Evolutionary conservation across 2,329 filamentous ascomycete genomes (phyloP), one percentile per base, ranked within the genome.

Genomic region (Daldinia sp.): DNA sequence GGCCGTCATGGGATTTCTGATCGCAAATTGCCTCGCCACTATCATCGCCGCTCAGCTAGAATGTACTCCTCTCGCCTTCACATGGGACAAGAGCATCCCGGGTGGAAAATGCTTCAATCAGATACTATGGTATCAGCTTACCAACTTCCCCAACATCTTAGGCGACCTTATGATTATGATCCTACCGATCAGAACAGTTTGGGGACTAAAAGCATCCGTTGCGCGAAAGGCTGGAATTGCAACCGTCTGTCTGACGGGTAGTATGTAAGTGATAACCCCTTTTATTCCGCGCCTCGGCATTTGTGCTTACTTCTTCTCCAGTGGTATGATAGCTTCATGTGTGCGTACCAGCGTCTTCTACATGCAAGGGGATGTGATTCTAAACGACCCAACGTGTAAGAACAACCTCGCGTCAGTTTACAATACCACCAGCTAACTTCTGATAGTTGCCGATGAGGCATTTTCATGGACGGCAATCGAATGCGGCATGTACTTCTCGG

Each of bases 401-500:
- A 3, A 46, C 2, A 12, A 26, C 18, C 20, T 3, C 10, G 4
- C 10, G 12, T 6, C 6, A 2, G 5, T 48, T 15, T 28, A 12
- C 1, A 26, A 9, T 13, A 39, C 13, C 23, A 7, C 20, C 44
- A 13, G 6, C 23, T 48, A 28, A 48, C 44, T 26, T 6, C 44
- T 9, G 20, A 5, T 1, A 48, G 44, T 48, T n/a, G 44, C 44
- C 7, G 44, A 48, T 7, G 44, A 48, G 44, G 44, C 44, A 48
- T 48, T 48, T 2, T 48, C 44, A 28, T 48, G 44, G 44, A 48
- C 44, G 44, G 44, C 44, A 48, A 48, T 48, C 23, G 44, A 48
- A 48, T 48, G 44, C 13, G 44, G 44, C 44, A 48, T 48, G 44
- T 48, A 48, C 44, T 48, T 48, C 44, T 48, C 44, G 6, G 44